Evolutionary conservation across 768 basidiomycete species (phyloP).

Genomic region (Lactarius indigo): DNA sequence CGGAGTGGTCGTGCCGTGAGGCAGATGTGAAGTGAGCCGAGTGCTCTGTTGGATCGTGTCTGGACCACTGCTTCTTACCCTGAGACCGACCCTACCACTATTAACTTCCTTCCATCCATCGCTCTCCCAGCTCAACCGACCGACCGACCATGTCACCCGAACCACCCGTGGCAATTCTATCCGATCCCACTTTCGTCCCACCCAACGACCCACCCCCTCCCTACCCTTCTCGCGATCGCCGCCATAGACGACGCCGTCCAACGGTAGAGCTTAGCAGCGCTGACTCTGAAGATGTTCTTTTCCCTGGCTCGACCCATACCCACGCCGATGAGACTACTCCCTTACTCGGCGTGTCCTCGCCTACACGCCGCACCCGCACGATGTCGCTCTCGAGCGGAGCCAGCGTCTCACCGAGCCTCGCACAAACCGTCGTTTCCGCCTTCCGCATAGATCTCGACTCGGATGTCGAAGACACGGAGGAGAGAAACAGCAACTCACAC

Average conservation of each 20-base stretch:
- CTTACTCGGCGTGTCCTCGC: slow-evolving; percentile 34
- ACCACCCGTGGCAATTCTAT: slow-evolving; percentile 3
- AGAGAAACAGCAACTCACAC: slow-evolving; percentile 15
- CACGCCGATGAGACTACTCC: slow-evolving; percentile 47
- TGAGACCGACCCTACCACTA: no score
- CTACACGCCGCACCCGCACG: slow-evolving; percentile 45
- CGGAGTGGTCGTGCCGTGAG: neutral
- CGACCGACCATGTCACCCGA: slow-evolving; percentile 14
- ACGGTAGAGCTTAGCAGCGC: slow-evolving; percentile 32
- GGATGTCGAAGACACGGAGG: slow-evolving; percentile 32
- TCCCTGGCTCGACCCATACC: slow-evolving; percentile 22
- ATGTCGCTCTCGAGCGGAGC: slow-evolving; percentile 46
- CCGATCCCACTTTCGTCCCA: neutral
- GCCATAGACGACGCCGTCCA: slow-evolving; percentile 35
- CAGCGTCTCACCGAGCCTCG: slow-evolving; percentile 60
- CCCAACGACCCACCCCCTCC: slow-evolving; percentile 65
- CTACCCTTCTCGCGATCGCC: slow-evolving; percentile 53
- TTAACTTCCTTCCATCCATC: no score
- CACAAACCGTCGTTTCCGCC: slow-evolving; percentile 67
- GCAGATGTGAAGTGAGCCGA: neutral
- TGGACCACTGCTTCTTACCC: no score
- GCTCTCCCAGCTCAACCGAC: neutral
- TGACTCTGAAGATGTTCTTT: slow-evolving; percentile 32
- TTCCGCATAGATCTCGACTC: slow-evolving; percentile 51
- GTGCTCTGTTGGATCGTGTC: no score